These are phyloP conservation scores for Lipomyces anomalus DNA, from an alignment of 805 yeast species.

Conservation along the genomic window DNA sequence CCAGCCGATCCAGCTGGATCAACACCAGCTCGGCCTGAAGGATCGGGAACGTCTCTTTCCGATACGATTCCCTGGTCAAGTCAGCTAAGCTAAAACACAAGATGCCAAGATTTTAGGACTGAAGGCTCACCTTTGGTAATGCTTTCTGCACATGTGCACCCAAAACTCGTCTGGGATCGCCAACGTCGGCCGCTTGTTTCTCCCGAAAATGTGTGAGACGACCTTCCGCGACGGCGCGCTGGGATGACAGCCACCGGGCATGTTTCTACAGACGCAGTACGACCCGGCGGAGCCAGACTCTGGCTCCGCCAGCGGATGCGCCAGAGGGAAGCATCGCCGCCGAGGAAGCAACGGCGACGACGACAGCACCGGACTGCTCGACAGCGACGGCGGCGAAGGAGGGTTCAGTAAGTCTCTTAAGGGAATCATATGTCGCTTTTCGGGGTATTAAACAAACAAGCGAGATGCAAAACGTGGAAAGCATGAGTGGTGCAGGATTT, in stretches of 20 bases:
- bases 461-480: too few species aligned
- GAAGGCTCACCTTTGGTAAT: conserved; percentile 14
- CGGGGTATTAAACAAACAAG: too few species aligned
- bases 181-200: conserved; percentile 24
- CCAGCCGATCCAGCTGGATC: conserved; percentile 18
- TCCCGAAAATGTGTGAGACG: conserved; percentile 24
- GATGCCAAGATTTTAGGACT: background rate
- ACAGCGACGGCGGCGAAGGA: too few species aligned
- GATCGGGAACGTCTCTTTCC: conserved; percentile 16
- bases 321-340: too few species aligned
- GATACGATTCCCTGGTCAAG: conserved; percentile 13
- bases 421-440: too few species aligned
- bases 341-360: too few species aligned
- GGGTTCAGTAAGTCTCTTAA: too few species aligned
- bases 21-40: conserved; percentile 17
- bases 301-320: too few species aligned
- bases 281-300: too few species aligned
- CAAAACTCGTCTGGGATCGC: conserved; percentile 19
- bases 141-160: conserved; percentile 20
- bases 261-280: background rate
- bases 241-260: conserved; percentile 7
- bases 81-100: background rate
- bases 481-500: too few species aligned
- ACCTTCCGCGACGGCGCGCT: conserved; percentile 18
- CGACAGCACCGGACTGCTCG: too few species aligned